Base-by-base conservation (phyloP, 495 filamentous ascomycete species). In the Letharia lupina region DNA sequence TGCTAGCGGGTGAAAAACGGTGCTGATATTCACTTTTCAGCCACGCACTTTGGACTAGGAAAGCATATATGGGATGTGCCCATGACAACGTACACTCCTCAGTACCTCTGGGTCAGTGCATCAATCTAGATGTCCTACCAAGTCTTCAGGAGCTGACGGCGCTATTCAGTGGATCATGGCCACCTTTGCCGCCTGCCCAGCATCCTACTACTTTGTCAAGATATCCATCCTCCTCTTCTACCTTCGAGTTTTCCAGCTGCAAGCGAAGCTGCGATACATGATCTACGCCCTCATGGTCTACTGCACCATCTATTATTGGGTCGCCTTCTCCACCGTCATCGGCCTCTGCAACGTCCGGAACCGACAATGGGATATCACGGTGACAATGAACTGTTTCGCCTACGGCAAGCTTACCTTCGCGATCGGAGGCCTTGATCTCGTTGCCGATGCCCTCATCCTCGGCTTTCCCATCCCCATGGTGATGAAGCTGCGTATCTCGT, bases 171-270 rank as follows among this genome's bases (percentile, higher is more conserved):
- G 66, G 66, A 65, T 65, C 23, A 68, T 65, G 66, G 66, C 62
- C 37, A 61, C 62, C 35, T 68, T 68, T 41, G 66, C 66, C 12
- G 56, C 66, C 20, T 68, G 62, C 47, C 66, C 66, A 41, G 66
- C 66, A 18, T 64, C 66, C 12, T 65, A 68, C 31, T 65, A 61
- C 54, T 68, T 64, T n/a, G 57, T 68, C 45, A 68, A 68, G 20
- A 28, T 68, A 20, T 65, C 66, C 45, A 68, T 68, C 16, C 66
- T 68, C 23, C 58, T 68, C 40, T 68, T 68, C 45, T 68, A 68
- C 28, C 57, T 68, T 2, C 66, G 66, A 8, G 62, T 68, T 6
- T 68, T 68, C 41, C 33, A 62, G 2, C 57, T 60, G 28, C 45
- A 62, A 47, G 45, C 42, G 9, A 58, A 63, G 33, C 54, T 63